Evolutionary conservation across 2,329 filamentous ascomycete genomes (phyloP), one percentile per base, ranked within the genome.

Genomic region (Cercospora beticola): DNA sequence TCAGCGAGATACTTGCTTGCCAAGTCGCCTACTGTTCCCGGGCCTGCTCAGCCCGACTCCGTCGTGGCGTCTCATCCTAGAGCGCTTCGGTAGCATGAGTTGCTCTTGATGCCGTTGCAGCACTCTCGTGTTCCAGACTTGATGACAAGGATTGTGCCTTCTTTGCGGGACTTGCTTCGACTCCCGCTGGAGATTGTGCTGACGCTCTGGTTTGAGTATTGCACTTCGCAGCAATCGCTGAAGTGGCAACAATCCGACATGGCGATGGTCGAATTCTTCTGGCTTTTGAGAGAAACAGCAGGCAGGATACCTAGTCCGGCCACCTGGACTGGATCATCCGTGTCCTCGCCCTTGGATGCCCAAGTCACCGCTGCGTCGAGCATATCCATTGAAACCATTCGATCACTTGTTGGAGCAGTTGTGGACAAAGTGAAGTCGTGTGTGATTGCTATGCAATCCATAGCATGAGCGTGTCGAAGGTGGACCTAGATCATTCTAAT

Each of bases 221-320:
- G 58, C n/a, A 62, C 46, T 33, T 68, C 66, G 56, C 62, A 64
- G 23, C 66, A 68, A 31, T 64, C 54, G 9, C 43, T 60, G 40
- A 68, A 49, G 31, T 68, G 62, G 49, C 66, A 62, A 46, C 63
- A 68, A 33, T 68, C 67, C 59, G 67, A 68, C 58, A 68, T 65
- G 18, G 63, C 59, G 14, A 68, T 68, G n/a, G 65, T 56, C 8
- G 62, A 58, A 56, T 66, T 49, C 23, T 69, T 69, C 21, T 64
- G 58, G 49, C 54, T 54, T 28, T 69, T 43, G 49, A 57, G 46
- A 5, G 64, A 63, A 5, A 66, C 64, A 10, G 67, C 67, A 26
- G 67, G 67, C 12, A 69, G 56, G 26, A 69, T 66, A 8, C 67
- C 67, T 21, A 69, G 54, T 26, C 67, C 67, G 23, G 67, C 61